Base-by-base conservation (phyloP, 2,329 filamentous ascomycete species). In the Fusarium penzigii region DNA sequence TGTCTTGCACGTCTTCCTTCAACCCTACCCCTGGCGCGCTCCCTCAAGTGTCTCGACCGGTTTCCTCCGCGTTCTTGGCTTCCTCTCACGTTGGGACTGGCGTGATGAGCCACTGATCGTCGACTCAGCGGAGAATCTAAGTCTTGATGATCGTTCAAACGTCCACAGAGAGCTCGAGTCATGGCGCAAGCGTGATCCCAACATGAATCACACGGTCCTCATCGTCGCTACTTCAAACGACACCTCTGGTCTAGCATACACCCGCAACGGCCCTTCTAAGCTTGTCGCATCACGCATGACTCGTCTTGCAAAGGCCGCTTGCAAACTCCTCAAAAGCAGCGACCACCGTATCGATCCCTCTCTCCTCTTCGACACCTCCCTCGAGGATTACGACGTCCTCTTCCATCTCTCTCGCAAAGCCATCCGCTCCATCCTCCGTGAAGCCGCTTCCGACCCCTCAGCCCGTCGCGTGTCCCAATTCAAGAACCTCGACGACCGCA, bases 71-170 rank as follows among this genome's bases (percentile, higher is more conserved):
- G 89, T 90, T 1, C 76, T 99, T 2, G 76, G 87, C 32, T 88
- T 93, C 69, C 78, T 99, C 13, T 85, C 92, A 1, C 81, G 85
- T 40, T 99, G 94, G 92, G 91, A 97, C 69, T 99, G 94, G 94
- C 84, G 89, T 29, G 79, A 86, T 8, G 87, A 92, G 48, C 89
- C 94, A 2, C 78, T 97, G 32, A 79, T 96, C 34, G 79, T 97
- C 25, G 91, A 97, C 69, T 69, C 72, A 6, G 81, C 84, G 11
- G 82, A 79, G 54, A 81, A 85, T 13, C 78, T 95, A 65, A 81
- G 82, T 8, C 71, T 77, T 8, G 75, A 82, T 11, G 83, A 88
- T 29, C 78, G 87, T 11, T 74, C 82, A 32, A 75, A 78, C 3
- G 85, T 94, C 57, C 80, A 79, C 38, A 89, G 86, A 5, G 85